Evolutionary conservation across 75 land plant genomes (phyloP).

Genomic region (Picea glauca): DNA sequence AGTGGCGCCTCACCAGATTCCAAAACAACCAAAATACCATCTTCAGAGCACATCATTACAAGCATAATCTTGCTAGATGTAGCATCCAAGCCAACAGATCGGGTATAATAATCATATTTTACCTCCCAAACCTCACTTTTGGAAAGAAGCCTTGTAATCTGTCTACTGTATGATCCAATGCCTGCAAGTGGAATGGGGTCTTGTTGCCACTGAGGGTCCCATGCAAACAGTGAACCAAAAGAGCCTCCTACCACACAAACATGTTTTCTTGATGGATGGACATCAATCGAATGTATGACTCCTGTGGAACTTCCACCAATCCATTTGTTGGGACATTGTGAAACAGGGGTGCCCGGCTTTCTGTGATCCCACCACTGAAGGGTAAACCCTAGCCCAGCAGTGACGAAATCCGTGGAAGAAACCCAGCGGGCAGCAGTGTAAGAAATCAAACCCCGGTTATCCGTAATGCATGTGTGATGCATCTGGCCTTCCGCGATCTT

Average conservation of each 20-base stretch:
- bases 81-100: constrained; percentile 22
- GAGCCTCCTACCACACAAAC: constrained; percentile 96
- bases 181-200: constrained; percentile 70
- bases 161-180: constrained; percentile 9
- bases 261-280: constrained; percentile 96
- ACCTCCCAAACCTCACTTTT: constrained; percentile 98
- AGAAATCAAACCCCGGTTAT: constrained; percentile 59
- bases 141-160: constrained; percentile 20
- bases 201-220: constrained; percentile 81
- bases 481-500: constrained; percentile 30
- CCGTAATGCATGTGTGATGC: constrained; percentile 34
- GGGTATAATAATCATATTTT: constrained; percentile 60
- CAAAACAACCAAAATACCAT: constrained; percentile 81
- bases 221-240: constrained; percentile 78
- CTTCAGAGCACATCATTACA: constrained; percentile 93
- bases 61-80: constrained; percentile 59
- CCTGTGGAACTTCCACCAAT: constrained; percentile 11
- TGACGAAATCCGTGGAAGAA: constrained; percentile 77
- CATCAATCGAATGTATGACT: constrained; percentile 83
- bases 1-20: constrained; percentile 53
- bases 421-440: constrained; percentile 79
- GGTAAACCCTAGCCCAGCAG: constrained; percentile 70
- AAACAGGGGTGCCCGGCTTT: constrained; percentile 61
- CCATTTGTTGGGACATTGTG: constrained; percentile 65
- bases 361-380: constrained; percentile 97